Evolutionary conservation across 345 rosid species (phyloP).

Genomic region (Gossypium stocksii): DNA sequence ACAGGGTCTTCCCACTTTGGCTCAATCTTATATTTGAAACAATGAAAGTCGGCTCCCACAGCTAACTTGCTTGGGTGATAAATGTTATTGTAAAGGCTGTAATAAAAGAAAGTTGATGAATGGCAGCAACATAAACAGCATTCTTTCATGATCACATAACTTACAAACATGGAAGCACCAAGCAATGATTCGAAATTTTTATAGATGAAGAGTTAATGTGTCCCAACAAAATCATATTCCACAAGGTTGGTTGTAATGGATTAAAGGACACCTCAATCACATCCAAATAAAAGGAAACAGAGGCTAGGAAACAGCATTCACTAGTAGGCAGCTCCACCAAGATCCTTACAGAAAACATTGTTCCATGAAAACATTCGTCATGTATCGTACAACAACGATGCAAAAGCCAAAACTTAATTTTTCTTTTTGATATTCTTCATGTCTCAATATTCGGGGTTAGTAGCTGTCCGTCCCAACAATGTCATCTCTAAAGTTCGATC

Average conservation of each 20-base stretch:
- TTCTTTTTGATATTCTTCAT: no score
- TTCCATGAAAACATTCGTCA: not conserved
- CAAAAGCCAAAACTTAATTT: no score
- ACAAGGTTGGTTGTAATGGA: not conserved
- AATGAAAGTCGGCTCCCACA: constrained; percentile 62
- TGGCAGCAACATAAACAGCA: not conserved
- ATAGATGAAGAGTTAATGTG: not conserved
- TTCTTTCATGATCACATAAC: not conserved
- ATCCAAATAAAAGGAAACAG: not conserved
- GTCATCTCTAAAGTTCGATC: not conserved
- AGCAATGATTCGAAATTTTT: not conserved
- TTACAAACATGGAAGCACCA: not conserved
- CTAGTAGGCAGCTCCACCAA: not conserved
- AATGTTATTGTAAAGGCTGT: constrained; percentile 75
- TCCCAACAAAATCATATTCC: not conserved
- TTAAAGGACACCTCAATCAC: not conserved
- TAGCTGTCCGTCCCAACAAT: no score
- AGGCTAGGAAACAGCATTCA: not conserved
- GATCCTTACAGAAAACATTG: not conserved
- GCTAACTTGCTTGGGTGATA: constrained; percentile 69
- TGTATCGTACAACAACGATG: no score
- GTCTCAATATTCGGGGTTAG: no score
- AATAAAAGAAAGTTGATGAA: constrained; percentile 6
- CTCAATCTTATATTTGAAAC: constrained; percentile 82
- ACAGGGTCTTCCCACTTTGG: constrained; percentile 97